Evolutionary conservation across 768 basidiomycete species (phyloP).

Genomic region (Coprinopsis cinerea): DNA sequence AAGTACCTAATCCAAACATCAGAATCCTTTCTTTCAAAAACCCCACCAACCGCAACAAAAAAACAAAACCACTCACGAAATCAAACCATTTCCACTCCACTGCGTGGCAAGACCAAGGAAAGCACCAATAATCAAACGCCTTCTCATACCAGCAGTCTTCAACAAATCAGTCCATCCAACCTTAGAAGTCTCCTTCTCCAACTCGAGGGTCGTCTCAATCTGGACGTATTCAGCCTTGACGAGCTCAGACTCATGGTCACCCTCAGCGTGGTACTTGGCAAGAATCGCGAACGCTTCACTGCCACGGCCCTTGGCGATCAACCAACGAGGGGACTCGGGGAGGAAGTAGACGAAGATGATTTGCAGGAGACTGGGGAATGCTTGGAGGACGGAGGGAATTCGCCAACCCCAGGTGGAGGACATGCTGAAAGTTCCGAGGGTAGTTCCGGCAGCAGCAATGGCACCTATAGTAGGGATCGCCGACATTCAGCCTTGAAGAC

Average conservation of each 20-base stretch:
- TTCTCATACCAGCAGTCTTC: constrained; percentile 45
- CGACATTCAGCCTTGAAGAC: not conserved
- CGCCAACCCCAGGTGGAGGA: constrained; percentile 58
- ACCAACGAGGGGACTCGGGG: constrained; percentile 64
- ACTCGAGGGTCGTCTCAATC: constrained; percentile 49
- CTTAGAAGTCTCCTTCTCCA: constrained; percentile 43
- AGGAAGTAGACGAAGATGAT: constrained; percentile 50
- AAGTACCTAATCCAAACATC: constrained; percentile 35
- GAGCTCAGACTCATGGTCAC: constrained; percentile 46
- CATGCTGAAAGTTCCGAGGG: constrained; percentile 61
- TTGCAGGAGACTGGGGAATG: constrained; percentile 48
- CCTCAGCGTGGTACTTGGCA: constrained; percentile 56
- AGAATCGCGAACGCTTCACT: constrained; percentile 44
- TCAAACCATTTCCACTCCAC: constrained; percentile 60
- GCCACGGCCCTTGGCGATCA: constrained; percentile 48
- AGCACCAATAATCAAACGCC: constrained; percentile 40
- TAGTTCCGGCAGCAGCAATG: constrained; percentile 54
- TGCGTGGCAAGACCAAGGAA: constrained; percentile 54
- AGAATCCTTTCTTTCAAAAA: not conserved
- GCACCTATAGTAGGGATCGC: constrained; percentile 31
- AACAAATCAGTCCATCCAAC: constrained; percentile 43
- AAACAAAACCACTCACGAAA: constrained; percentile 30
- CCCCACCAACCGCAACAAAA: not conserved
- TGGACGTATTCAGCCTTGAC: constrained; percentile 53
- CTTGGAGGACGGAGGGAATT: constrained; percentile 60